phyloP scores from a whole-genome alignment of 345 rosid species.

The Eucalyptus coolabah region DNA sequence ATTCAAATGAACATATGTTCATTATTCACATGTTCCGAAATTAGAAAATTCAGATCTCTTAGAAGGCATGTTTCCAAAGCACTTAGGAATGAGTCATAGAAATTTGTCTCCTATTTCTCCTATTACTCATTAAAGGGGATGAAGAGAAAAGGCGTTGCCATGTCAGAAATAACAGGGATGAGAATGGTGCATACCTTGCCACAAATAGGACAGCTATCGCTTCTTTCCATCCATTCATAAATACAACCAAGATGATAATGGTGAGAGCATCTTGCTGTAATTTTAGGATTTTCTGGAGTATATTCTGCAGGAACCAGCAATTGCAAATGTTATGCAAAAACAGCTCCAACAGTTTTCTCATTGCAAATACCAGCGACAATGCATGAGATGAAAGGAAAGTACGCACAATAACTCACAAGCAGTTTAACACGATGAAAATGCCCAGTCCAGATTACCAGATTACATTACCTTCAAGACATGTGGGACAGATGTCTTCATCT shows the following conservation, averaged over 20 bases:
- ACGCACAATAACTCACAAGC: neutral
- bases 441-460: neutral
- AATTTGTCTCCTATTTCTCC: neutral
- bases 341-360: neutral
- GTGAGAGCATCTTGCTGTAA: conserved; percentile 42
- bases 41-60: neutral
- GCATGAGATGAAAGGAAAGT: neutral
- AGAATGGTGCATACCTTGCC: conserved; percentile 31
- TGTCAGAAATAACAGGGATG: neutral
- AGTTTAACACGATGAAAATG: neutral
- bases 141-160: neutral
- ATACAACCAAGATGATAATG: conserved; percentile 72
- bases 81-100: neutral
- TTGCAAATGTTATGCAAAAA: neutral
- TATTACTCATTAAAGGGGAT: too few species aligned
- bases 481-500: conserved; percentile 64
- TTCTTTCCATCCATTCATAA: conserved; percentile 76
- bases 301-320: conserved; percentile 32
- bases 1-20: neutral
- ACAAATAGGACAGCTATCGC: conserved; percentile 65
- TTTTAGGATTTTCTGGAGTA: conserved; percentile 54
- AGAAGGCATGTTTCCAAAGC: neutral
- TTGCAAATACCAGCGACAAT: neutral
- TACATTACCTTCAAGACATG: conserved; percentile 55
- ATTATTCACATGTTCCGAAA: neutral